Conservation (phyloP, 2,329 filamentous ascomycete genomes). For the Diaporthe citri region DNA sequence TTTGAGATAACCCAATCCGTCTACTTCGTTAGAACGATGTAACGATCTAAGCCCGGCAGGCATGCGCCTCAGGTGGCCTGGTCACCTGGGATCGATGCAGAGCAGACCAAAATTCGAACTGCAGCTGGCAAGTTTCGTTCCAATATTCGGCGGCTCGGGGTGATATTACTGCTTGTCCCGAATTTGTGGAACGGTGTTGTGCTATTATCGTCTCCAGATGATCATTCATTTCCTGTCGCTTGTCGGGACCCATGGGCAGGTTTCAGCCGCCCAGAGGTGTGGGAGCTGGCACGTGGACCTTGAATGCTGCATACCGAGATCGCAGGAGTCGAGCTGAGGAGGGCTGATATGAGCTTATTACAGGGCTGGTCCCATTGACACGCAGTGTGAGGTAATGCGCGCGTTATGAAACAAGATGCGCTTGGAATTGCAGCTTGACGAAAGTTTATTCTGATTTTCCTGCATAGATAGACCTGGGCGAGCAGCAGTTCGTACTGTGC, state of each 20-base stretch:
- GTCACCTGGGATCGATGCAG: not conserved
- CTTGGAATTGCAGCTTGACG: conserved; percentile 31
- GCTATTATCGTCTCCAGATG: conserved; percentile 13
- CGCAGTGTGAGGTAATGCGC: conserved; percentile 35
- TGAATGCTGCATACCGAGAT: conserved; percentile 28
- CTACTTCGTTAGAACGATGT: conserved; percentile 21
- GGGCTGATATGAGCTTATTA: conserved; percentile 27
- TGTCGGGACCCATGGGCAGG: conserved; percentile 17
- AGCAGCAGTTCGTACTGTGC: conserved; percentile 20
- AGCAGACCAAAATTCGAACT: conserved; percentile 8
- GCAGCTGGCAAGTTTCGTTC: conserved; percentile 11
- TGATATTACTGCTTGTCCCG: conserved; percentile 32
- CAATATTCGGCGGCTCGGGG: conserved; percentile 19
- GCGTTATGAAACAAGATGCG: conserved; percentile 38
- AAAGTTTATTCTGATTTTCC: conserved; percentile 26
- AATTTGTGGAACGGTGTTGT: conserved; percentile 26
- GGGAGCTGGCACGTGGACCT: conserved; percentile 23
- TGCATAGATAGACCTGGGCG: conserved; percentile 33
- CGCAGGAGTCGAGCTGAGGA: conserved; percentile 31
- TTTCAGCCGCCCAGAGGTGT: conserved; percentile 29
- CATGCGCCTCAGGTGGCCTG: conserved; percentile 27
- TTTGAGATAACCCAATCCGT: conserved; percentile 3
- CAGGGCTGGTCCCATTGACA: conserved; percentile 31
- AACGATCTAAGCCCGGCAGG: conserved; percentile 30
- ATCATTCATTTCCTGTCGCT: conserved; percentile 27